A percentile compares a stretch with the other conserved stretches of the same genome.
These are phyloP conservation scores for Catharanthus roseus DNA, from an alignment of 257 asterid genomes.

Conservation along the genomic window DNA sequence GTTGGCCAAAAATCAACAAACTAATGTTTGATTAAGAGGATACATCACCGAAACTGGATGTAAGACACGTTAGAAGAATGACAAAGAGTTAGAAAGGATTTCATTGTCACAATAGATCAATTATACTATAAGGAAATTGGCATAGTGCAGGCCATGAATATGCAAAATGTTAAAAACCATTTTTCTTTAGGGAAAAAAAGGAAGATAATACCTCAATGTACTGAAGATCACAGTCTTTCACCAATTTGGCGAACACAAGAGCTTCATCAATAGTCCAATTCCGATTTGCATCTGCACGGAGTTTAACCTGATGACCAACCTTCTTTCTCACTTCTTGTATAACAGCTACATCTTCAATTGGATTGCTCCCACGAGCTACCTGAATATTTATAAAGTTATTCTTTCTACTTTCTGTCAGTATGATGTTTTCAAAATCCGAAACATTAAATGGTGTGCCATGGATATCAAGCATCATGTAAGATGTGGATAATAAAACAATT, in stretches of 20 bases:
- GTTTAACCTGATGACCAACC: slow-evolving; percentile 59
- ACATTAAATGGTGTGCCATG: neutral
- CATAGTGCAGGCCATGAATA: neutral
- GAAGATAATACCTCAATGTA: slow-evolving; percentile 70
- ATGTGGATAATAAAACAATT: neutral
- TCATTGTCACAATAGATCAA: neutral
- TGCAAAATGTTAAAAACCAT: neutral
- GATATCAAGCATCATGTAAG: neutral
- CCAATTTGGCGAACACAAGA: slow-evolving; percentile 55
- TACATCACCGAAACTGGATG: neutral
- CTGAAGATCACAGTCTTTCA: slow-evolving; percentile 66
- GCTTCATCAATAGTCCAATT: slow-evolving; percentile 80
- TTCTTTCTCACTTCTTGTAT: slow-evolving; percentile 73
- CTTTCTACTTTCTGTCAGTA: slow-evolving; percentile 2
- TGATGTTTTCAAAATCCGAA: neutral
- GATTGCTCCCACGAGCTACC: slow-evolving; percentile 82
- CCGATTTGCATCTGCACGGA: slow-evolving; percentile 90
- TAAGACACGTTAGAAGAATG: neutral
- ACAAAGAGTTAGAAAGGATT: neutral
- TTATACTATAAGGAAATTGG: neutral
- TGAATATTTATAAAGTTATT: slow-evolving; percentile 12
- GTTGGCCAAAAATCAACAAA: neutral
- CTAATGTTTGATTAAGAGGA: neutral
- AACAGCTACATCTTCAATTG: slow-evolving; percentile 67
- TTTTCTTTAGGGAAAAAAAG: neutral